A percentile compares a stretch with the other conserved stretches of the same genome.
Conservation (phyloP, 78 protist genomes). For the Dictyostelium discoideum region DNA sequence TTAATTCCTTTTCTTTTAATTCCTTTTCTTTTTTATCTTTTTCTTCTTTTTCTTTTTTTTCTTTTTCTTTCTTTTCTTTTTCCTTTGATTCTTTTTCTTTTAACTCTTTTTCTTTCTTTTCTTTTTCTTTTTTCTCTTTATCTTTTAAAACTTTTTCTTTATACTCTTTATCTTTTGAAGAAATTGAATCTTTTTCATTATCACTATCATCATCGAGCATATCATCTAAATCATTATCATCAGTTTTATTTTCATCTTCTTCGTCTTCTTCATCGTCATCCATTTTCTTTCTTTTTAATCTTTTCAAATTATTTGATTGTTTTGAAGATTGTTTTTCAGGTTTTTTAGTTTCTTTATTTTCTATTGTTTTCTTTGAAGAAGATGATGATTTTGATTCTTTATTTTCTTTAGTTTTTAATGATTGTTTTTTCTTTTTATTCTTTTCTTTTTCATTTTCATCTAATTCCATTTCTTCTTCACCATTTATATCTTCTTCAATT, state of each 20-base stretch:
- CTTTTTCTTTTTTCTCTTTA: background rate
- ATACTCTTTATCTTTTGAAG: background rate
- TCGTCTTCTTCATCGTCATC: constrained; percentile 11
- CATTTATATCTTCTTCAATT: background rate
- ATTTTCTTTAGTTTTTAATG: background rate
- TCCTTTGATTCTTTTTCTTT: background rate
- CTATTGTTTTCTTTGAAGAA: background rate
- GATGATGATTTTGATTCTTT: background rate
- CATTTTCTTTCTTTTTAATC: background rate
- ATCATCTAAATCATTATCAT: constrained; percentile 1
- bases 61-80: background rate
- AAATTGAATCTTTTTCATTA: background rate
- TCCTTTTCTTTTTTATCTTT: constrained; percentile 4
- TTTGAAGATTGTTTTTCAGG: background rate
- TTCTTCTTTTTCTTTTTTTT: background rate
- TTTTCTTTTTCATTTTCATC: constrained; percentile 16
- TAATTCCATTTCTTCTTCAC: constrained; percentile 16
- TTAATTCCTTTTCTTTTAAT: background rate
- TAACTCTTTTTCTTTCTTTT: background rate
- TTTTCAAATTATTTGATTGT: constrained; percentile 8
- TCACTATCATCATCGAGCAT: constrained; percentile 8
- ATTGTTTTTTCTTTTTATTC: background rate
- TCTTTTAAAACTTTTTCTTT: background rate
- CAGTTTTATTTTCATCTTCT: background rate
- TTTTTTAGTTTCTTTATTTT: background rate